These are phyloP conservation scores for Cyclotella kingstonii DNA, from an alignment of 108 stramenopile genomes.

Conservation along the genomic window DNA sequence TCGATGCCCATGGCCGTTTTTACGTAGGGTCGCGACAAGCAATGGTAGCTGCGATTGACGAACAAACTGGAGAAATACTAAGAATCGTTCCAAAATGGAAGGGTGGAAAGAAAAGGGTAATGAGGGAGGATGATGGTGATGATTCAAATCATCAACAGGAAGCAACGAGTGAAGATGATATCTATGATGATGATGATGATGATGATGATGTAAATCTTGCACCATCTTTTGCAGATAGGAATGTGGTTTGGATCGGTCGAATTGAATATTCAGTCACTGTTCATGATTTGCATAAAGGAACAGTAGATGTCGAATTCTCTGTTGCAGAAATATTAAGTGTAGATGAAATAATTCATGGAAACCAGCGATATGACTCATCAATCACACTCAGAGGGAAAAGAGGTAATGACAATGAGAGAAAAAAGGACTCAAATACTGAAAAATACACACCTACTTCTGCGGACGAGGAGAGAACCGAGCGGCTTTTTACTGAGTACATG, in stretches of 20 bases:
- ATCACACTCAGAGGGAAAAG: no score
- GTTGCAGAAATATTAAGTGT: slow-evolving; percentile 65
- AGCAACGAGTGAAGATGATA: background rate
- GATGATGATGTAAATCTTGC: slow-evolving; percentile 30
- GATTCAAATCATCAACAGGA: background rate
- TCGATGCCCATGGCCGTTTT: slow-evolving; percentile 70
- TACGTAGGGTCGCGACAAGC: slow-evolving; percentile 67
- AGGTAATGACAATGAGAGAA: slow-evolving; percentile 7
- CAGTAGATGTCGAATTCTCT: slow-evolving; percentile 69
- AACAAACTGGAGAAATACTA: slow-evolving; percentile 71
- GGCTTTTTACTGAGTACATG: slow-evolving; percentile 33
- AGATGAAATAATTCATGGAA: slow-evolving; percentile 63
- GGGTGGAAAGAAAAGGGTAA: slow-evolving; percentile 3
- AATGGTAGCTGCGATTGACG: slow-evolving; percentile 68
- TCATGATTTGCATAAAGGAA: slow-evolving; percentile 70
- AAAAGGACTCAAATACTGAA: background rate
- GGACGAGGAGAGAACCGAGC: slow-evolving; percentile 18
- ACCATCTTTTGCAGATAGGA: slow-evolving; percentile 44
- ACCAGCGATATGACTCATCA: background rate
- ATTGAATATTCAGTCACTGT: slow-evolving; percentile 73
- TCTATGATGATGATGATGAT: slow-evolving; percentile 4
- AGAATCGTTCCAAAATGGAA: slow-evolving; percentile 58
- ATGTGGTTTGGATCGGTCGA: slow-evolving; percentile 86
- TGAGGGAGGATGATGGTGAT: slow-evolving; percentile 14
- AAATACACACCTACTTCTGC: background rate